Percentiles rank a stretch among this genome's conserved stretches.
phyloP scores from a whole-genome alignment of 2,329 filamentous ascomycete genomes.

The Xylariaceae sp. region DNA sequence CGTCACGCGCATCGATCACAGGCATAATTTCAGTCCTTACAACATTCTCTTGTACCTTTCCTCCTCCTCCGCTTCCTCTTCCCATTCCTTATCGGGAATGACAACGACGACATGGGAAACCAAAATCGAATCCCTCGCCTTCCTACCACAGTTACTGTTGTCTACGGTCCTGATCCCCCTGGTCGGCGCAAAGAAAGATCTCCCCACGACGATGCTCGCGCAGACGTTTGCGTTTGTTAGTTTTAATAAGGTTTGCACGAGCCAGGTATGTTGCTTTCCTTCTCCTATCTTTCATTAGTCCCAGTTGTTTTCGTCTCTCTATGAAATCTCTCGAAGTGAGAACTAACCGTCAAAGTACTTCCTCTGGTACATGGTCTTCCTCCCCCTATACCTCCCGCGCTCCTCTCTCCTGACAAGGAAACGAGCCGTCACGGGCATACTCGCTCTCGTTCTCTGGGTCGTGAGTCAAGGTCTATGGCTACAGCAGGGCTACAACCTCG shows the following conservation, averaged over 20 bases:
- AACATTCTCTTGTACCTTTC: conserved; percentile 85
- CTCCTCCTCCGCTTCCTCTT: conserved; percentile 50
- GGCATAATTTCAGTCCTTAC: conserved; percentile 97
- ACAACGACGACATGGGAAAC: conserved; percentile 24
- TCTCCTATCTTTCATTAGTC: not conserved
- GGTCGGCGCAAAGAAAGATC: conserved; percentile 70
- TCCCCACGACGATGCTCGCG: conserved; percentile 80
- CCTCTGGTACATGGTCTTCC: conserved; percentile 92
- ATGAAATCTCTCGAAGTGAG: no score
- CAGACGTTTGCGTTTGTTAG: conserved; percentile 97
- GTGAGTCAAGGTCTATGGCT: conserved; percentile 69
- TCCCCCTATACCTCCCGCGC: conserved; percentile 81
- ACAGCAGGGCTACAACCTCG: conserved; percentile 68
- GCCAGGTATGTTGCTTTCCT: conserved; percentile 60
- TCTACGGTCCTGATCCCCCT: conserved; percentile 72
- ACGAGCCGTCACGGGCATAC: conserved; percentile 53
- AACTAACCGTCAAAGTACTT: conserved; percentile 65
- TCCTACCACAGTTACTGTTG: conserved; percentile 79
- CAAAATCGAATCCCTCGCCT: conserved; percentile 72
- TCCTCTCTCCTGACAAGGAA: conserved; percentile 61
- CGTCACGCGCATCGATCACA: conserved; percentile 85
- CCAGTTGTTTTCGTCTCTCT: no score
- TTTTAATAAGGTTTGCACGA: conserved; percentile 99
- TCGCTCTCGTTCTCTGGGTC: conserved; percentile 68
- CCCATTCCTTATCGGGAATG: no score